Conservation (phyloP, 2,329 filamentous ascomycete genomes). For the Diaporthe capsici region DNA sequence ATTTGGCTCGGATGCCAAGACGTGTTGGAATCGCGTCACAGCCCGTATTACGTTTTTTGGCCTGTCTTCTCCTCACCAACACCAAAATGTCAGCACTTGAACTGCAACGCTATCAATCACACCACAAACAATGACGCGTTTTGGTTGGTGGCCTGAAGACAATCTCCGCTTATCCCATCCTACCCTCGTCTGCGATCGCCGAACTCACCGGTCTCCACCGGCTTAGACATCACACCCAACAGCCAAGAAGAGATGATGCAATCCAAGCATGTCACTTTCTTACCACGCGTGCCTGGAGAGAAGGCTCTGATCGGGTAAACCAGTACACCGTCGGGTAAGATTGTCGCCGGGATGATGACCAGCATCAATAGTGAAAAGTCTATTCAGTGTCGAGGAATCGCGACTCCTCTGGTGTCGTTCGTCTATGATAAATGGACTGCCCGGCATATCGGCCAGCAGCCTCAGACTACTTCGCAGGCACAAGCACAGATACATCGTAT, state of each 20-base stretch:
- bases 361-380: background rate
- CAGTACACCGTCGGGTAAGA: constrained; percentile 18
- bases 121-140: constrained; percentile 21
- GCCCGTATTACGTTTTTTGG: constrained; percentile 14
- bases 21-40: constrained; percentile 21
- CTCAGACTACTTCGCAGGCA: constrained; percentile 9
- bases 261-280: constrained; percentile 2
- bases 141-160: constrained; percentile 8
- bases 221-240: background rate
- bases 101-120: constrained; percentile 31
- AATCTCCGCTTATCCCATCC: constrained; percentile 6
- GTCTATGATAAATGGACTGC: background rate
- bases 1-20: constrained; percentile 24
- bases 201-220: background rate
- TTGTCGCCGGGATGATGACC: background rate
- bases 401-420: background rate
- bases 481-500: constrained; percentile 33
- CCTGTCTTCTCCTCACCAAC: constrained; percentile 25
- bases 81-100: constrained; percentile 16
- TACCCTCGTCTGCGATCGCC: background rate
- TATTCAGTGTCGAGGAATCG: background rate
- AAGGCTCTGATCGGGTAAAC: constrained; percentile 3
- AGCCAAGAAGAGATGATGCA: background rate
- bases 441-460: background rate
- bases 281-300: constrained; percentile 5